Conservation (phyloP, 2,329 filamentous ascomycete genomes). For the Calonectria hawksworthii region DNA sequence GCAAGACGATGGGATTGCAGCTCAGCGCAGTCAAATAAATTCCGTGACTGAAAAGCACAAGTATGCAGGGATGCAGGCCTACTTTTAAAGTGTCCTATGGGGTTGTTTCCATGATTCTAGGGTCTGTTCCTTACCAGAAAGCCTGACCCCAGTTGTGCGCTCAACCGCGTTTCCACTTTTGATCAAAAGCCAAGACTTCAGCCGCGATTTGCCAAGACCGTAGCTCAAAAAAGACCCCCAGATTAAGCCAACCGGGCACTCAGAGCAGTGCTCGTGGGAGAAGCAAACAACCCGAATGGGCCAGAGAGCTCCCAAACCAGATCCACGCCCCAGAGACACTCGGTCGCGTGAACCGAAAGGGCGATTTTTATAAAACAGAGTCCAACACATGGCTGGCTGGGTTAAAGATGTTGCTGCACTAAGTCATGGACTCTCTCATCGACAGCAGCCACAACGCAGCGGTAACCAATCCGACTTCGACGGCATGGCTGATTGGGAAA, state of each 20-base stretch:
- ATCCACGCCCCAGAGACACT: neutral
- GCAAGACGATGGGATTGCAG: neutral
- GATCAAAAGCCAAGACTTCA: constrained; percentile 8
- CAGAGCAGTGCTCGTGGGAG: neutral
- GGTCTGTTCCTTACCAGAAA: neutral
- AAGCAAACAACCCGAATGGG: neutral
- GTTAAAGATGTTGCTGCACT: neutral
- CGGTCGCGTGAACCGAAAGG: neutral
- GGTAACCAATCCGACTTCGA: constrained; percentile 5
- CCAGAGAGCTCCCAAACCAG: neutral
- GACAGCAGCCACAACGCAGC: constrained; percentile 9
- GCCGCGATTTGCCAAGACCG: constrained; percentile 12
- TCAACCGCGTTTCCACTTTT: neutral
- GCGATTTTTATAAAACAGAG: constrained; percentile 1
- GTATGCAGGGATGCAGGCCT: neutral
- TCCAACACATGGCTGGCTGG: neutral
- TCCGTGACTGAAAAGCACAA: neutral
- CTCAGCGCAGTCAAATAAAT: neutral
- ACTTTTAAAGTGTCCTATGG: neutral
- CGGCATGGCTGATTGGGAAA: constrained; percentile 5
- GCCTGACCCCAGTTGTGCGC: neutral
- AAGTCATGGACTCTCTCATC: neutral
- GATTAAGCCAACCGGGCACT: neutral
- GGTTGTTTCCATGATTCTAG: neutral
- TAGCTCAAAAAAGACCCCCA: neutral